Percentiles rank a stretch among this genome's conserved stretches.
These are phyloP conservation scores for Tulasnella sp. DNA, from an alignment of 768 basidiomycete species.

Conservation along the genomic window DNA sequence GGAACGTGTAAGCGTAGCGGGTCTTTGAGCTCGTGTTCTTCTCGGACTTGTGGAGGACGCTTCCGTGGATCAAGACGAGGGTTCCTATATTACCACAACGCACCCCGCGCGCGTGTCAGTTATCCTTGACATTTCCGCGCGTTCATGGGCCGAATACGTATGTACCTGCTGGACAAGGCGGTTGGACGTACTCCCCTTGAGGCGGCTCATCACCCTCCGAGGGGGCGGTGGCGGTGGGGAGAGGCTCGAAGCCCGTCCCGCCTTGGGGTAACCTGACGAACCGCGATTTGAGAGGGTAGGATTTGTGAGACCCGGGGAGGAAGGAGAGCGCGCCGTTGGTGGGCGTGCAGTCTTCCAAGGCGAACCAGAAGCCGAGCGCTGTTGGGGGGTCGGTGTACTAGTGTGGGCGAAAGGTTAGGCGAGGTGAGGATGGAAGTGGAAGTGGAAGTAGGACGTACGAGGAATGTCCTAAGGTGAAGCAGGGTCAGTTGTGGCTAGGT, in stretches of 20 bases:
- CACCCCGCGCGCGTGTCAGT: too few species aligned
- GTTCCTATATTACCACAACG: conserved; percentile 52
- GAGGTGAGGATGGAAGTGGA: background rate
- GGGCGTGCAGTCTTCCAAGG: conserved; percentile 76
- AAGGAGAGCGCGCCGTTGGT: conserved; percentile 80
- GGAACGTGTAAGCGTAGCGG: conserved; percentile 86
- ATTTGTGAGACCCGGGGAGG: conserved; percentile 80
- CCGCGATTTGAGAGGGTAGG: conserved; percentile 61
- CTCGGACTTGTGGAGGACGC: conserved; percentile 85
- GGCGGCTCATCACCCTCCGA: background rate
- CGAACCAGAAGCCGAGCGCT: conserved; percentile 95
- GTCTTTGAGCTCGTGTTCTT: conserved; percentile 70
- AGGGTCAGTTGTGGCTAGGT: background rate
- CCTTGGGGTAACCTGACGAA: conserved; percentile 66
- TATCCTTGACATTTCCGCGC: background rate
- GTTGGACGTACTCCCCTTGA: conserved; percentile 43
- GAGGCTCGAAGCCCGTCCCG: conserved; percentile 72
- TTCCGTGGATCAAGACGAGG: conserved; percentile 87
- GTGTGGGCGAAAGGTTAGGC: conserved; percentile 12
- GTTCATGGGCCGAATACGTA: too few species aligned
- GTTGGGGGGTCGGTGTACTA: conserved; percentile 88
- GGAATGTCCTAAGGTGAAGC: conserved; percentile 46
- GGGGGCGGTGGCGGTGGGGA: conserved; percentile 10
- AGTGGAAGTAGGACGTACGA: conserved; percentile 34
- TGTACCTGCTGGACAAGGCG: conserved; percentile 62